Evolutionary conservation across 2,329 filamentous ascomycete species (phyloP).

Genomic region (Diaporthe citriasiana): DNA sequence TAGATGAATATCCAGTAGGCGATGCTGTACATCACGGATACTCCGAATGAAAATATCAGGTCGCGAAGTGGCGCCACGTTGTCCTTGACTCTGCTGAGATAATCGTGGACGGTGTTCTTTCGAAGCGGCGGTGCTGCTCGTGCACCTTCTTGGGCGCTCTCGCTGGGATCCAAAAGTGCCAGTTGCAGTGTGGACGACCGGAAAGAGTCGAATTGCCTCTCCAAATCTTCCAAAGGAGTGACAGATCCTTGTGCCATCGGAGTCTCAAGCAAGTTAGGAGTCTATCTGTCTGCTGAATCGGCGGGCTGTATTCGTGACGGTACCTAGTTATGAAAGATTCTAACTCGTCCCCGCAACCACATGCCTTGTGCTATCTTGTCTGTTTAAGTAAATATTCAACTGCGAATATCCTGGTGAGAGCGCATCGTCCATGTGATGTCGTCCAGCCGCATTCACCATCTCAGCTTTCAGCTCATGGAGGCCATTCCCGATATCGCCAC

Average conservation of each 20-base stretch:
- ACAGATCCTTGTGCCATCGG: constrained; percentile 2
- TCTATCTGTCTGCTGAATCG: not conserved
- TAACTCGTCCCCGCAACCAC: too few relatives aligned
- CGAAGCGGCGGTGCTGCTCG: not conserved
- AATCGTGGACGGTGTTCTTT: not conserved
- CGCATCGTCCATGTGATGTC: not conserved
- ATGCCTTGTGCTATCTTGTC: accelerated
- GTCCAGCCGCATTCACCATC: not conserved
- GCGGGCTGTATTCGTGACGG: not conserved
- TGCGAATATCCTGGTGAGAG: not conserved
- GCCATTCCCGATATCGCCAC: not conserved
- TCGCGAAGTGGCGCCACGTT: constrained; percentile 10
- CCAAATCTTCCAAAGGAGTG: constrained; percentile 11
- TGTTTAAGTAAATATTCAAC: not conserved
- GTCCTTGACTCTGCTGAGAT: not conserved
- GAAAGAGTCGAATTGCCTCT: not conserved
- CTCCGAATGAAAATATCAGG: constrained; percentile 10
- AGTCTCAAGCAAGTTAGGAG: too few relatives aligned
- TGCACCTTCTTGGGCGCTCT: not conserved
- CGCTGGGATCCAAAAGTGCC: not conserved
- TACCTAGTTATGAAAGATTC: not conserved
- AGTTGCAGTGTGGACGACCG: constrained; percentile 2
- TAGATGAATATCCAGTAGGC: constrained; percentile 16
- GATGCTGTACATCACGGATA: constrained; percentile 5
- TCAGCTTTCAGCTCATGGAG: constrained; percentile 10